phyloP scores from a whole-genome alignment of 352 stramenopile genomes.

The Globisporangium radiosum region DNA sequence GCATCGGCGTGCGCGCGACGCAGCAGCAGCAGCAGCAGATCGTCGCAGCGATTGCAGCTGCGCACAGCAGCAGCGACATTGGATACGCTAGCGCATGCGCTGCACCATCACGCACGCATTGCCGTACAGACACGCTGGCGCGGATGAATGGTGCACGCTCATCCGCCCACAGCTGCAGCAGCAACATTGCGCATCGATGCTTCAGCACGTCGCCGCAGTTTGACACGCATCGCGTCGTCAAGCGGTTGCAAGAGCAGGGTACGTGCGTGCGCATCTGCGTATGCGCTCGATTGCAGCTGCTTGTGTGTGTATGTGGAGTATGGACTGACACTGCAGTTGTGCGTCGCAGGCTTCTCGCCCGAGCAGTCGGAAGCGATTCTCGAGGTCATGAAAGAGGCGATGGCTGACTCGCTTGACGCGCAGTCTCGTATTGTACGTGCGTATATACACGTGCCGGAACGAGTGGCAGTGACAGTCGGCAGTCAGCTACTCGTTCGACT shows the following conservation, averaged over 20 bases:
- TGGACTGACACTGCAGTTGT: neutral
- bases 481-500: too few species aligned
- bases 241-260: conserved; percentile 72
- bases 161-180: neutral
- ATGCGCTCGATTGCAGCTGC: neutral
- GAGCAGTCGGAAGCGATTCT: conserved; percentile 76
- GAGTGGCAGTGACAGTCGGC: too few species aligned
- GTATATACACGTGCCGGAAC: too few species aligned
- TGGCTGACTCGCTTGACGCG: conserved; percentile 68
- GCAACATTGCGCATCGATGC: neutral
- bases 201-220: conserved; percentile 19
- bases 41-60: neutral
- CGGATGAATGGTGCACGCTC: too few species aligned
- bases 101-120: neutral
- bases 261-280: neutral
- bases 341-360: conserved; percentile 48
- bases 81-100: neutral
- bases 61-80: neutral
- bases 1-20: too few species aligned
- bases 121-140: neutral
- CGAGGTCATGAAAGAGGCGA: conserved; percentile 75
- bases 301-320: neutral
- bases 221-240: conserved; percentile 69
- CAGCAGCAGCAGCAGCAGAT: neutral
- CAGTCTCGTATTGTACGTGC: conserved; percentile 59